These are phyloP conservation scores for Lentithecium fluviatile DNA, from an alignment of 495 filamentous ascomycete species.

Conservation along the genomic window DNA sequence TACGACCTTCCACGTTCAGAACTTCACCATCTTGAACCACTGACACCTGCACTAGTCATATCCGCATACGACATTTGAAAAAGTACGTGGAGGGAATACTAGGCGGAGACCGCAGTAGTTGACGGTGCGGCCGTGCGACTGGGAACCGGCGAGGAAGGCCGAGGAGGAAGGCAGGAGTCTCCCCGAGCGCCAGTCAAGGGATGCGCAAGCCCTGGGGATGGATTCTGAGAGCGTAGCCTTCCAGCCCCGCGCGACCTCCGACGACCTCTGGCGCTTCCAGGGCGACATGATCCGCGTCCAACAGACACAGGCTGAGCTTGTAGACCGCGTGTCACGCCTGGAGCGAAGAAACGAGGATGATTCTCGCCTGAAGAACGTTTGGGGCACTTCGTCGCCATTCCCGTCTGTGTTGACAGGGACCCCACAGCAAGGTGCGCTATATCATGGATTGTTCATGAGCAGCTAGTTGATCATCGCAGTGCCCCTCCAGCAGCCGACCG, in stretches of 20 bases:
- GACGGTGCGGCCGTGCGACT: constrained; percentile 31
- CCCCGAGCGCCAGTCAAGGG: constrained; percentile 9
- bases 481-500: constrained; percentile 67
- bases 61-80: too few species aligned
- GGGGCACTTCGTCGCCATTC: constrained; percentile 78
- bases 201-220: constrained; percentile 48
- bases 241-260: constrained; percentile 64
- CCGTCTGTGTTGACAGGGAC: constrained; percentile 65
- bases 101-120: constrained; percentile 10
- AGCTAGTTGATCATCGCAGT: constrained; percentile 49
- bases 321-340: constrained; percentile 73
- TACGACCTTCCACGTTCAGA: too few species aligned
- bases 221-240: constrained; percentile 61
- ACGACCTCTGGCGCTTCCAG: constrained; percentile 83
- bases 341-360: constrained; percentile 83
- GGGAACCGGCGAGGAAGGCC: constrained; percentile 25
- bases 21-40: too few species aligned
- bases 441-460: background rate
- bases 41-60: too few species aligned
- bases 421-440: constrained; percentile 71
- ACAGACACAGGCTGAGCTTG: constrained; percentile 71
- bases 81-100: background rate
- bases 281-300: constrained; percentile 84
- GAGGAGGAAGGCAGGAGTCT: constrained; percentile 6
- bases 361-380: constrained; percentile 78